Conservation (phyloP, 1,284 basidiomycete genomes). For the Cryptococcus wingfieldii region DNA sequence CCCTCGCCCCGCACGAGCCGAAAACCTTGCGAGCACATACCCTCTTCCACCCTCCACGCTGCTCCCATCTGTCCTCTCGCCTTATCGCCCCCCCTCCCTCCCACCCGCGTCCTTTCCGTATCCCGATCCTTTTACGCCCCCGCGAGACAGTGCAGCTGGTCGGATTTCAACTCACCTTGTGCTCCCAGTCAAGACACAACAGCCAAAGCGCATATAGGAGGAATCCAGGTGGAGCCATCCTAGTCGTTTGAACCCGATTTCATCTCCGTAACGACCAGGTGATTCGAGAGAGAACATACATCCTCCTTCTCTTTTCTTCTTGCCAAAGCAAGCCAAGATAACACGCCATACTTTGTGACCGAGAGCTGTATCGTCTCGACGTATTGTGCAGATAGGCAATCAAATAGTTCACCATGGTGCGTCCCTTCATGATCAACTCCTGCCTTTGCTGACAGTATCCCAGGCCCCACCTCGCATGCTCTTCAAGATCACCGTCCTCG, state of each 20-base stretch:
- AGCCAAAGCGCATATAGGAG: no score
- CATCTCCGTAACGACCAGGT: not conserved
- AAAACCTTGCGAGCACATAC: not conserved
- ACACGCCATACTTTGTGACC: not conserved
- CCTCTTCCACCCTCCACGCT: not conserved
- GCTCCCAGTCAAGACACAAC: not conserved
- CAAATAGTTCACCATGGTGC: not conserved
- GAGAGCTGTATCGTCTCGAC: not conserved
- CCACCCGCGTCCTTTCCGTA: not conserved
- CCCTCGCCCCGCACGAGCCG: not conserved
- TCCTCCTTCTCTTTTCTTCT: not conserved
- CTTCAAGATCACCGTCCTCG: constrained; percentile 73
- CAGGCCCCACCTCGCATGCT: constrained; percentile 30
- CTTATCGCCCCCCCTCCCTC: not conserved
- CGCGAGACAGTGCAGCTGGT: not conserved
- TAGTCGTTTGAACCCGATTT: not conserved
- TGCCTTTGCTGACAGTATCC: not conserved
- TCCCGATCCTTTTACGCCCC: not conserved
- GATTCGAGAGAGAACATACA: not conserved
- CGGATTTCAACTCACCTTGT: not conserved
- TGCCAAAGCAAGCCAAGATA: no score
- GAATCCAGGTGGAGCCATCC: not conserved
- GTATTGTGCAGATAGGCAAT: not conserved
- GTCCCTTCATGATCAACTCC: not conserved
- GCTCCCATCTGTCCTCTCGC: not conserved